Base-by-base conservation (phyloP, 371 early-diverging fungal species). In the Capillidium heterosporum region DNA sequence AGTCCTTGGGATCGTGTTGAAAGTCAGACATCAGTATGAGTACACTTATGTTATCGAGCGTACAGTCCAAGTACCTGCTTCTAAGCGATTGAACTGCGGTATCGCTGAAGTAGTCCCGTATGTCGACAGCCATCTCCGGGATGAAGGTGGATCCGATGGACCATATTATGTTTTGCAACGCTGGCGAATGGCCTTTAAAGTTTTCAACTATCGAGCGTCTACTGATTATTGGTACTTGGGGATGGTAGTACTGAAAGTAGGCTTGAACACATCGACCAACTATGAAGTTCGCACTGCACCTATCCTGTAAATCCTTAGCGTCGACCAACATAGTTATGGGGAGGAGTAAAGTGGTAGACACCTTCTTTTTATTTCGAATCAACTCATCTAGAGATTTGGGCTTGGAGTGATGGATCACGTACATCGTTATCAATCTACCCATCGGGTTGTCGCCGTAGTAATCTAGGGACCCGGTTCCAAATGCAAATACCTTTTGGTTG, bases 231-330 rank as follows among this genome's bases (percentile, higher is more conserved):
- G 47, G 47, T 19, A 47, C n/a, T 19, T 47, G 26, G 7, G 47
- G 47, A 27, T 47, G 47, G 24, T 23, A 47, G 47, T 10, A 17
- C 5, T 27, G 47, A 27, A 19, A 27, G 7, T 40, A 41, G 39
- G 13, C 2, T n/a, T n/a, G 56, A 61, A 28, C 48, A 17, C 60
- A 65, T 63, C 53, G 63, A n/a, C n/a, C n/a, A n/a, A n/a, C n/a
- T n/a, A n/a, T n/a, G n/a, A n/a, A n/a, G n/a, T n/a, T n/a, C n/a
- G n/a, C n/a, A n/a, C n/a, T n/a, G n/a, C n/a, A n/a, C n/a, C n/a
- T n/a, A n/a, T n/a, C n/a, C n/a, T n/a, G n/a, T n/a, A n/a, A n/a
- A n/a, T n/a, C n/a, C n/a, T n/a, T n/a, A n/a, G n/a, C n/a, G n/a
- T n/a, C n/a, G n/a, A n/a, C n/a, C n/a, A n/a, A n/a, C n/a, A n/a